phyloP scores from a whole-genome alignment of 2,329 filamentous ascomycete species.

The Leptodontidium sp. region DNA sequence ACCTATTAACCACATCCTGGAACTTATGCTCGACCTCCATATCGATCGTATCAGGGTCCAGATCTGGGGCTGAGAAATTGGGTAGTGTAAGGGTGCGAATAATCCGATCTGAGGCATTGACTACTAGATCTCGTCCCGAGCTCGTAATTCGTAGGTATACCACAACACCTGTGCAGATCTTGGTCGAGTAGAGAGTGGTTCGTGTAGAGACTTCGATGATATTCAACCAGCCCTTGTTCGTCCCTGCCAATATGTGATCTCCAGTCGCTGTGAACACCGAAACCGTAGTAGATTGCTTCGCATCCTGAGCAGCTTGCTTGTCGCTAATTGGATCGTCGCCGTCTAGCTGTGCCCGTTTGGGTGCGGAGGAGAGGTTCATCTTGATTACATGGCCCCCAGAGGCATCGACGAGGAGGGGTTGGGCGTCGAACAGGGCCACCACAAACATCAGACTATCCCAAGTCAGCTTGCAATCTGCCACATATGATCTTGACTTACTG shows the following conservation, averaged over 20 bases:
- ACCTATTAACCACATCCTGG: slow-evolving; percentile 92
- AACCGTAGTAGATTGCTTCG: slow-evolving; percentile 93
- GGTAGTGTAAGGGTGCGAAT: slow-evolving; percentile 93
- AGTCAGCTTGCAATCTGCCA: not conserved
- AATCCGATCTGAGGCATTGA: slow-evolving; percentile 94
- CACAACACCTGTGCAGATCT: slow-evolving; percentile 86
- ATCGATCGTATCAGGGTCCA: slow-evolving; percentile 86
- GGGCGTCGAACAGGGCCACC: slow-evolving; percentile 91
- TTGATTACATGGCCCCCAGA: slow-evolving; percentile 74
- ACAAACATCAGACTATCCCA: slow-evolving; percentile 77
- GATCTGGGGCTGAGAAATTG: slow-evolving; percentile 71
- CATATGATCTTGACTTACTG: slow-evolving; percentile 62
- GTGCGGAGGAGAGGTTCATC: slow-evolving; percentile 80
- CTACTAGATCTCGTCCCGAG: slow-evolving; percentile 86
- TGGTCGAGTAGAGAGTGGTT: slow-evolving; percentile 87
- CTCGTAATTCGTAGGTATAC: slow-evolving; percentile 85
- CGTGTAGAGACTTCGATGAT: slow-evolving; percentile 86
- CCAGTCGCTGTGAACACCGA: slow-evolving; percentile 87
- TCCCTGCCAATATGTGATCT: slow-evolving; percentile 89
- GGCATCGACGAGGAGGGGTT: slow-evolving; percentile 87
- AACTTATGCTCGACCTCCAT: slow-evolving; percentile 97
- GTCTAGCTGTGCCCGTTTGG: slow-evolving; percentile 75
- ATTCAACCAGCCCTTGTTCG: slow-evolving; percentile 95
- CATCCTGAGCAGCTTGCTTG: slow-evolving; percentile 89
- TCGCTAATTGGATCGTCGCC: slow-evolving; percentile 75